These are phyloP conservation scores for Populus tremula DNA, from an alignment of 345 rosid genomes.

Conservation along the genomic window DNA sequence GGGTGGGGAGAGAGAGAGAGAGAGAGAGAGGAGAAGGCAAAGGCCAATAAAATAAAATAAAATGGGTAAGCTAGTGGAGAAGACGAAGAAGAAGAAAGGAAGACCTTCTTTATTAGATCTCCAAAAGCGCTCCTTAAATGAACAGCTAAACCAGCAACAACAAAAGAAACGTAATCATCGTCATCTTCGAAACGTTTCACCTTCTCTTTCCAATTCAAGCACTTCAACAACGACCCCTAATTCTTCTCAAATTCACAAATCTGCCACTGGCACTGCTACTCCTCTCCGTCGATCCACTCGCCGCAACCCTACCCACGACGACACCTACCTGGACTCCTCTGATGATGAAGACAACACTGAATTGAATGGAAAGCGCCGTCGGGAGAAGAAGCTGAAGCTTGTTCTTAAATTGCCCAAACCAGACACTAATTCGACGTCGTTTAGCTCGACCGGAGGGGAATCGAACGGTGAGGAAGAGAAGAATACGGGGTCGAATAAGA, in stretches of 20 bases:
- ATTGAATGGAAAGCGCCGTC: slow-evolving; percentile 7
- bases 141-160: slow-evolving; percentile 5
- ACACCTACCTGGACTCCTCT: neutral
- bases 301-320: slow-evolving; percentile 19
- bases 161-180: neutral
- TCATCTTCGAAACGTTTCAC: neutral
- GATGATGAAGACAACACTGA: slow-evolving; percentile 5
- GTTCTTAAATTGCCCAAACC: slow-evolving; percentile 22
- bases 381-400: slow-evolving; percentile 23
- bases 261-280: slow-evolving; percentile 30
- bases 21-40: slow-evolving; percentile 17
- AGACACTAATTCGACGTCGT: slow-evolving; percentile 21
- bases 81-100: slow-evolving; percentile 29
- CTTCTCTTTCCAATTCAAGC: slow-evolving; percentile 1
- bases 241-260: slow-evolving; percentile 33
- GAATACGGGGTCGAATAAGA: slow-evolving; percentile 17
- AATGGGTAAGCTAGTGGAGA: slow-evolving; percentile 17
- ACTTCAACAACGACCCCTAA: slow-evolving; percentile 19
- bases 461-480: slow-evolving; percentile 27
- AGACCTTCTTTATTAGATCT: slow-evolving; percentile 29
- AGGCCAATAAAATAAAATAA: neutral
- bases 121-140: slow-evolving; percentile 18
- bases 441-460: slow-evolving; percentile 27
- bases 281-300: slow-evolving; percentile 56
- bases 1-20: slow-evolving; percentile 1